Conservation (phyloP, 305 asterid genomes). For the Fraxinus nigra region DNA sequence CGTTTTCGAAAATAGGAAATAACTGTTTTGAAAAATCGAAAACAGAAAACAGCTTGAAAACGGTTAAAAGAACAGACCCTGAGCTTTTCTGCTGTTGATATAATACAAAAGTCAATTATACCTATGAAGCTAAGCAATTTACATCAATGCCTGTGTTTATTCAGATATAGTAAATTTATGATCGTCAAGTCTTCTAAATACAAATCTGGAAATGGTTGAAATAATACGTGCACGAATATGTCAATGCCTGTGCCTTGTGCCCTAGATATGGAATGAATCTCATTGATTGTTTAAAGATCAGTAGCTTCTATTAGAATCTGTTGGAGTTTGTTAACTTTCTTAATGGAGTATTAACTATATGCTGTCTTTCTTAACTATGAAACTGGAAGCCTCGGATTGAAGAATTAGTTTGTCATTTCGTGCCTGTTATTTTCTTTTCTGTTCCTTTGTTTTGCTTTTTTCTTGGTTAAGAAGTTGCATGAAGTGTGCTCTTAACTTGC, state of each 20-base stretch:
- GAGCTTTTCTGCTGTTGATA: background rate
- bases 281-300: background rate
- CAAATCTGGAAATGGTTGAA: background rate
- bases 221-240: background rate
- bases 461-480: background rate
- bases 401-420: background rate
- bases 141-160: background rate
- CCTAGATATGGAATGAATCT: background rate
- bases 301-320: background rate
- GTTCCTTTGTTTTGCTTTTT: background rate
- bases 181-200: background rate
- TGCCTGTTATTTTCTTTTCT: background rate
- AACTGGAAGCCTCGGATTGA: background rate
- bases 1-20: too few species aligned
- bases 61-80: background rate
- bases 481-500: background rate
- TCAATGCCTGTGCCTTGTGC: background rate
- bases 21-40: too few species aligned
- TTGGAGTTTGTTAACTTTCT: background rate
- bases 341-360: background rate
- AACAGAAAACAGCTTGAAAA: too few species aligned
- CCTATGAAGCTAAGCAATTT: background rate
- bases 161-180: background rate
- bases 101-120: background rate
- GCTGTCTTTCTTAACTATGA: background rate